Evolutionary conservation across 2,329 filamentous ascomycete species (phyloP), one percentile per base, ranked within the genome.

Genomic region (Mycocentrospora acerina): DNA sequence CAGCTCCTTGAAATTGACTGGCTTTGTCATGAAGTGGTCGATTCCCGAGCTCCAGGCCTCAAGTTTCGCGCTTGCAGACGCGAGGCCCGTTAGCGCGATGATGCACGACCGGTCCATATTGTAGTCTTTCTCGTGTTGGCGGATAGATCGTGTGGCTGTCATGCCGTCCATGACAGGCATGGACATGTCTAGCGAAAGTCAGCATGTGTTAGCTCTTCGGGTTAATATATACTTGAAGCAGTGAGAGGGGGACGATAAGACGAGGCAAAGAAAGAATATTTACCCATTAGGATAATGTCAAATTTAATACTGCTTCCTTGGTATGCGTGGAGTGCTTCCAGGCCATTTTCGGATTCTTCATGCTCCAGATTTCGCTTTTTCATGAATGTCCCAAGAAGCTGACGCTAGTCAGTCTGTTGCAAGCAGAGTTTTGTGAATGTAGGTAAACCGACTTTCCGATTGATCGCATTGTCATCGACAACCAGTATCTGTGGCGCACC

Each of bases 381-480:
- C 44, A 61, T 50, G 37, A 64, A 66, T 0, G 62, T 56, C 5
- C 51, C 48, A 4, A 68, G 54, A 3, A 68, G 51, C 59, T 66
- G 10, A 7, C 12, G 22, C 11, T 13, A 4, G 25, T 57, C 17
- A 55, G 9, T 22, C 9, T 5, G 9, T 22, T 22, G 19, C 9
- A 9, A 22, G 9, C 19, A 22, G 19, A 22, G 19, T 22, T 22
- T 6, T 9, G 19, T 5, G 19, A 22, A 6, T 9, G 19, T 9
- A 9, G 12, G 13, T 15, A 11, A 15, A 49, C 49, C 17, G 33
- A 66, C 64, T 46, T 53, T 64, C 2, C 68, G 48, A 14, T 71
- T 71, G 25, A 71, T 55, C 1, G 43, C 12, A 24, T 71, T 71
- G 31, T 71, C 68, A 31, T 71, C 68, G 0, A 66, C 62, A 1